phyloP scores from a whole-genome alignment of 2,329 filamentous ascomycete genomes.

The Fusarium continuum region DNA sequence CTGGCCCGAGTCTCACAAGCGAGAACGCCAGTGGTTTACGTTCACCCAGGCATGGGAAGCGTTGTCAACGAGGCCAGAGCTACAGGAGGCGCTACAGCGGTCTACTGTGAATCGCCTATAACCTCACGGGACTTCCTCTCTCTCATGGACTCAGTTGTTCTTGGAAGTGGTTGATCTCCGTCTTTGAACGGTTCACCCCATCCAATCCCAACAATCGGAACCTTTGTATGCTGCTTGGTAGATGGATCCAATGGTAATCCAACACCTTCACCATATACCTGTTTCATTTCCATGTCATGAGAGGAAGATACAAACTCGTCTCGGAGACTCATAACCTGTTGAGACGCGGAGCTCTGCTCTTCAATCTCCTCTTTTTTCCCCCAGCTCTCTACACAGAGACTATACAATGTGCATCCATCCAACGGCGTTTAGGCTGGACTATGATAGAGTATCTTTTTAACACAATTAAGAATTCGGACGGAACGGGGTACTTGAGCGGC shows the following conservation, averaged over 20 bases:
- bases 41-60: constrained; percentile 83
- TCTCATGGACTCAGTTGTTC: neutral
- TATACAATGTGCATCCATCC: constrained; percentile 39
- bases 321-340: neutral
- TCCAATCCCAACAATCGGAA: neutral
- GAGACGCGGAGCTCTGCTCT: constrained; percentile 8
- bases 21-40: constrained; percentile 88
- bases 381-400: constrained; percentile 31
- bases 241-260: neutral
- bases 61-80: constrained; percentile 81
- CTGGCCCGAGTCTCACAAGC: constrained; percentile 95
- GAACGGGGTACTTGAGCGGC: constrained; percentile 32
- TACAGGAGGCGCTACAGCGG: constrained; percentile 85
- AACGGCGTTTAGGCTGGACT: constrained; percentile 47
- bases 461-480: constrained; percentile 38
- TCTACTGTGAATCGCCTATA: constrained; percentile 70
- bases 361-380: constrained; percentile 14
- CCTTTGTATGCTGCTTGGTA: neutral
- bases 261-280: neutral
- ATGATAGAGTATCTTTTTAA: constrained; percentile 45
- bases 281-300: constrained; percentile 16
- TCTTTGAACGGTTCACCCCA: neutral
- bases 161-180: neutral
- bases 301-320: constrained; percentile 13
- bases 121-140: constrained; percentile 6